phyloP scores from a whole-genome alignment of 2,329 filamentous ascomycete species.

The Tolypocladium pustulatum region DNA sequence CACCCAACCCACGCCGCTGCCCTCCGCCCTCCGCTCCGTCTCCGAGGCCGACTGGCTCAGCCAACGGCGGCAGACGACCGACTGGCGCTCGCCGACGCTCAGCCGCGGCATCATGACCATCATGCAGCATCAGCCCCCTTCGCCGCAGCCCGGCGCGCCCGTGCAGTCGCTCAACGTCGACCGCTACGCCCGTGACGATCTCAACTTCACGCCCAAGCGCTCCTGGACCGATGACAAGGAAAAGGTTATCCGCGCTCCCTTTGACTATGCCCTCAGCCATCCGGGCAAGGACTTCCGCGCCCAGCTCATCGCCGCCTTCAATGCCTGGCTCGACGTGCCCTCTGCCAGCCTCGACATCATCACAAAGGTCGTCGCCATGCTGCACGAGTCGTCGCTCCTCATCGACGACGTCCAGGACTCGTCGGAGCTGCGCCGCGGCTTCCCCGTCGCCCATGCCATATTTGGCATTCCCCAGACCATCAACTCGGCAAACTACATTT shows the following conservation, averaged over 20 bases:
- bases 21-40: constrained; percentile 36
- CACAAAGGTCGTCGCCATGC: constrained; percentile 71
- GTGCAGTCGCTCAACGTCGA: constrained; percentile 34
- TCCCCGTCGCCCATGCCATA: constrained; percentile 74
- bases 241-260: constrained; percentile 66
- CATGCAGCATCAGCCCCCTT: constrained; percentile 22
- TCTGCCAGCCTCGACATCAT: constrained; percentile 60
- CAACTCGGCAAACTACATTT: constrained; percentile 84
- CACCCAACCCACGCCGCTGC: constrained; percentile 5
- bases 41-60: constrained; percentile 52
- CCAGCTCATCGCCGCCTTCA: constrained; percentile 72
- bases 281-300: constrained; percentile 79
- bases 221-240: constrained; percentile 68
- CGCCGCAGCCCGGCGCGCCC: constrained; percentile 11
- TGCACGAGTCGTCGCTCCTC: constrained; percentile 74
- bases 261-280: constrained; percentile 67
- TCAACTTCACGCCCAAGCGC: constrained; percentile 37
- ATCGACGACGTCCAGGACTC: constrained; percentile 85
- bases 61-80: constrained; percentile 15
- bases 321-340: constrained; percentile 69
- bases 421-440: constrained; percentile 63
- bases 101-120: constrained; percentile 7
- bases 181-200: constrained; percentile 44
- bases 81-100: constrained; percentile 1
- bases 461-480: constrained; percentile 83